Evolutionary conservation across 352 stramenopile species (phyloP).

Genomic region (Globisporangium perplexum): DNA sequence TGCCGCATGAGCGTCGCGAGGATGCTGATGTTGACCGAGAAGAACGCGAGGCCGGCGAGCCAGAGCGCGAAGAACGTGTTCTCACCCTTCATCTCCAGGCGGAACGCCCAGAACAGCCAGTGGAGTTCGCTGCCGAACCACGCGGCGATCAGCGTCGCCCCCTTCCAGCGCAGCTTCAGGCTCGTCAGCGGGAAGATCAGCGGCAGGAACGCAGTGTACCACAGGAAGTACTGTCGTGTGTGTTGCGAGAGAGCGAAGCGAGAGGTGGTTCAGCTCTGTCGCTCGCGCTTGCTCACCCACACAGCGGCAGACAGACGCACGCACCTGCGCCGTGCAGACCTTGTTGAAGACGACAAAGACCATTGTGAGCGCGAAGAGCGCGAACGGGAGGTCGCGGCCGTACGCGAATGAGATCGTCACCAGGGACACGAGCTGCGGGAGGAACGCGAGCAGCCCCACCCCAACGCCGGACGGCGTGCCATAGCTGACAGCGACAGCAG

Average conservation of each 20-base stretch:
- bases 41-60: constrained; percentile 86
- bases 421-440: constrained; percentile 77
- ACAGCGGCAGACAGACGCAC: background rate
- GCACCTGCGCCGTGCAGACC: constrained; percentile 83
- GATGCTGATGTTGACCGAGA: constrained; percentile 80
- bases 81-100: constrained; percentile 86
- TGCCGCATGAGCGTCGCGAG: constrained; percentile 67
- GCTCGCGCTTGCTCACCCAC: background rate
- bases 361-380: constrained; percentile 96
- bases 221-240: constrained; percentile 97
- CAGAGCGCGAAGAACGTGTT: constrained; percentile 89
- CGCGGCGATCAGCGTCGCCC: constrained; percentile 44
- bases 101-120: constrained; percentile 89
- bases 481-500: constrained; percentile 49
- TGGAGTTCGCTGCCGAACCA: constrained; percentile 81
- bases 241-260: no score
- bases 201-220: constrained; percentile 94
- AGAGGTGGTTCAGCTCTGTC: no score
- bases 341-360: constrained; percentile 99
- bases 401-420: constrained; percentile 67
- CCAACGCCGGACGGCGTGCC: constrained; percentile 70
- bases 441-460: constrained; percentile 75
- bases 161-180: constrained; percentile 61
- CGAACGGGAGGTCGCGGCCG: constrained; percentile 88
- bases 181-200: constrained; percentile 77